Evolutionary conservation across 768 basidiomycete species (phyloP).

Genomic region (Harrya chromipes): DNA sequence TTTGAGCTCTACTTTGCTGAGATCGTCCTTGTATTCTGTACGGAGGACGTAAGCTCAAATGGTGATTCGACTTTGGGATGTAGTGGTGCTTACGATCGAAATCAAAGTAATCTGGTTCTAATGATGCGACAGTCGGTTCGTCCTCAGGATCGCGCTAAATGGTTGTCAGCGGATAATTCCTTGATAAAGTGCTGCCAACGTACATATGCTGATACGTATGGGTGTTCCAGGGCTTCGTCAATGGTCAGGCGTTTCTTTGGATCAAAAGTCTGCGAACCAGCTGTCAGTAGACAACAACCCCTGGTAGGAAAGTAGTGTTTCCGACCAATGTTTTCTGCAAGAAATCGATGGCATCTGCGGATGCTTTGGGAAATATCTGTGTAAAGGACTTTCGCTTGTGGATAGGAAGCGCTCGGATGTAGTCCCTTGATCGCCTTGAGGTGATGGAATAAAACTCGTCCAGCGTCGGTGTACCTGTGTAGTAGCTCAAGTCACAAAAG

Average conservation of each 20-base stretch:
- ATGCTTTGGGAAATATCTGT: slow-evolving; percentile 75
- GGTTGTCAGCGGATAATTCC: background rate
- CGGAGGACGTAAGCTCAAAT: slow-evolving; percentile 8
- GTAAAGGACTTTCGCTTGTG: slow-evolving; percentile 70
- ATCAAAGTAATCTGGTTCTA: slow-evolving; percentile 85
- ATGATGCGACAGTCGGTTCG: slow-evolving; percentile 77
- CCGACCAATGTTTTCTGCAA: slow-evolving; percentile 63
- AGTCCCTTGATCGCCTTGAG: slow-evolving; percentile 78
- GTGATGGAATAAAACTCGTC: slow-evolving; percentile 93
- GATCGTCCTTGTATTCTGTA: slow-evolving; percentile 66
- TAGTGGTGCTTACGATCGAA: slow-evolving; percentile 64
- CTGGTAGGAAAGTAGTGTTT: slow-evolving; percentile 30
- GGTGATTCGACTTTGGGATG: background rate
- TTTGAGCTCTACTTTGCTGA: slow-evolving; percentile 78
- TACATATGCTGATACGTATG: slow-evolving; percentile 77
- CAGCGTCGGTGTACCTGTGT: slow-evolving; percentile 71
- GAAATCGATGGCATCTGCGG: slow-evolving; percentile 69
- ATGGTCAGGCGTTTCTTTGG: slow-evolving; percentile 83
- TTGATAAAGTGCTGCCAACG: slow-evolving; percentile 20
- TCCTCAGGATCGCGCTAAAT: slow-evolving; percentile 82
- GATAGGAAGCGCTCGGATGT: slow-evolving; percentile 83
- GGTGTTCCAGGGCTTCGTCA: slow-evolving; percentile 78
- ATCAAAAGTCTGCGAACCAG: slow-evolving; percentile 69
- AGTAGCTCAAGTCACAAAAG: slow-evolving; percentile 19
- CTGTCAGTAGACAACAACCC: background rate